Evolutionary conservation across 2,329 filamentous ascomycete genomes (phyloP).

Genomic region (Acrodontium crateriforme): DNA sequence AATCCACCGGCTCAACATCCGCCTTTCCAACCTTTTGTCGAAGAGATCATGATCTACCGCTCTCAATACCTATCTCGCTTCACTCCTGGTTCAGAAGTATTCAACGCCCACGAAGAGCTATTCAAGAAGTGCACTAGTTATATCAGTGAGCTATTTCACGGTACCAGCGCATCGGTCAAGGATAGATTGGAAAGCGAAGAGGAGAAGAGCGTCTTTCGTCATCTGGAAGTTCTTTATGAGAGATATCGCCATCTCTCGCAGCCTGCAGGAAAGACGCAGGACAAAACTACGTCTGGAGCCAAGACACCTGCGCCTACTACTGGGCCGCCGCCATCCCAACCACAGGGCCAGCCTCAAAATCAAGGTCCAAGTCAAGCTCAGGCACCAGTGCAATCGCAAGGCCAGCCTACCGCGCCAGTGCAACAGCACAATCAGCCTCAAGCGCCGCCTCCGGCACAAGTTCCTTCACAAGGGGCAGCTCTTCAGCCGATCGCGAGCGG

Average conservation of each 20-base stretch:
- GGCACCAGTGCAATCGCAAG: too few species aligned
- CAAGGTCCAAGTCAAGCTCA: too few species aligned
- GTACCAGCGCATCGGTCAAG: conserved; percentile 2
- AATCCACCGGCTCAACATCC: conserved; percentile 3
- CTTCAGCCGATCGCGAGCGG: too few species aligned
- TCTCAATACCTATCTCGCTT: conserved; percentile 7
- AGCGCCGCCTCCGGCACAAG: too few species aligned
- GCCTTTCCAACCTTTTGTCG: conserved; percentile 11
- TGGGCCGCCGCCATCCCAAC: too few species aligned
- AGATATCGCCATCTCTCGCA: conserved; percentile 6
- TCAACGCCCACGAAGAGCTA: conserved; percentile 7
- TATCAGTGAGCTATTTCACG: conserved; percentile 6
- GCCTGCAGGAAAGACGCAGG: too few species aligned
- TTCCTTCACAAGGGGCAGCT: too few species aligned
- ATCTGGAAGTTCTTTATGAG: conserved; percentile 5
- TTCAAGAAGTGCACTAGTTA: conserved; percentile 9
- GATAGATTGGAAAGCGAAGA: conserved; percentile 4
- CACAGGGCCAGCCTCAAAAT: too few species aligned
- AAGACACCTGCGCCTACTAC: too few species aligned
- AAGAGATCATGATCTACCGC: conserved; percentile 13
- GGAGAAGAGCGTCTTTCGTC: conserved; percentile 4
- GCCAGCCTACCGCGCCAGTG: too few species aligned
- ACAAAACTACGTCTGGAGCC: too few species aligned
- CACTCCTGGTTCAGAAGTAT: conserved; percentile 1
- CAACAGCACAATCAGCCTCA: too few species aligned